Conservation (phyloP, 257 asterid species). For the Thymus mandschuricus region DNA sequence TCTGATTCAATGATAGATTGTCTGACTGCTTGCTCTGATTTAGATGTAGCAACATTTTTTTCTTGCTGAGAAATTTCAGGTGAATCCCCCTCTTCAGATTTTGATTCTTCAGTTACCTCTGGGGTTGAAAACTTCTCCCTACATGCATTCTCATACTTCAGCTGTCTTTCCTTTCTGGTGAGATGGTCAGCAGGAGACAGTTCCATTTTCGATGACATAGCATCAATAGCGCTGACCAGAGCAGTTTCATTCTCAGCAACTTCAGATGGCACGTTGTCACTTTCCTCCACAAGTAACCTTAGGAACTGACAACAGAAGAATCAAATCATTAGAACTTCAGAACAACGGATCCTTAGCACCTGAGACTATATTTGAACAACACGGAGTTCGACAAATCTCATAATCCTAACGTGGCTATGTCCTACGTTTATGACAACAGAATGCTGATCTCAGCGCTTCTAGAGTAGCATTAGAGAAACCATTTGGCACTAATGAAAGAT, state of each 20-base stretch:
- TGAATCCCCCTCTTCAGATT: constrained; percentile 37
- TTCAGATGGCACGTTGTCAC: constrained; percentile 51
- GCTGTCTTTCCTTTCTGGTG: constrained; percentile 67
- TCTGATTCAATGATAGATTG: constrained; percentile 47
- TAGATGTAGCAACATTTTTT: constrained; percentile 37
- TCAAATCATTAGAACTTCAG: constrained; percentile 19
- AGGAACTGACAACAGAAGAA: constrained; percentile 56
- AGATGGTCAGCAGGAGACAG: constrained; percentile 42
- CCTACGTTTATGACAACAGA: background rate
- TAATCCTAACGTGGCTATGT: background rate
- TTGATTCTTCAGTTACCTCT: constrained; percentile 35
- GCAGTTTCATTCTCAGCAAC: constrained; percentile 58
- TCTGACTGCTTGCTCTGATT: constrained; percentile 39
- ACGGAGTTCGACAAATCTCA: constrained; percentile 1
- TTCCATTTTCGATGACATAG: constrained; percentile 76
- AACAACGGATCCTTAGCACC: constrained; percentile 25
- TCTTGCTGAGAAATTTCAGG: constrained; percentile 43
- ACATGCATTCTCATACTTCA: constrained; percentile 63
- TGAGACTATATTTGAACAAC: constrained; percentile 1
- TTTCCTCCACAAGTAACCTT: constrained; percentile 72
- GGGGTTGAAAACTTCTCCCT: constrained; percentile 62
- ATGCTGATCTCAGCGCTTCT: background rate
- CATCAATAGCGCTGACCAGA: constrained; percentile 60
- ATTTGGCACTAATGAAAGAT: background rate
- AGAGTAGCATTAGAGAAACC: background rate